Conservation (phyloP, 2,329 filamentous ascomycete species). For the Dothideomycetes sp. region DNA sequence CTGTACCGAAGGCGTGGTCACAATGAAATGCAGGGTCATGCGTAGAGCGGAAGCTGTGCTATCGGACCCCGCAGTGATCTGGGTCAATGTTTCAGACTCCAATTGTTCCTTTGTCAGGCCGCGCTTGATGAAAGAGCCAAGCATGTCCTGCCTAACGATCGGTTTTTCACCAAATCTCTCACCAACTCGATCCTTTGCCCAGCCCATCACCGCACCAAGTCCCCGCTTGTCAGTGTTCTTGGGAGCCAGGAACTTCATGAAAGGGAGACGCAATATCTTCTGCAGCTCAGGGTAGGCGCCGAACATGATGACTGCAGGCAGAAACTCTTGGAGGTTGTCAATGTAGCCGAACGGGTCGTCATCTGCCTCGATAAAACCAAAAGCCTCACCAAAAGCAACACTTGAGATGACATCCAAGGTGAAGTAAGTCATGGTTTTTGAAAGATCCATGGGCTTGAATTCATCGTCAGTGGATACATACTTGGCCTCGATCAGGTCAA, state of each 20-base stretch:
- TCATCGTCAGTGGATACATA: conserved; percentile 22
- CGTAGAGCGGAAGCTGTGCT: conserved; percentile 47
- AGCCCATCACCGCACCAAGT: conserved; percentile 26
- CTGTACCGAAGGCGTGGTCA: conserved; percentile 38
- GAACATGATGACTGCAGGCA: conserved; percentile 35
- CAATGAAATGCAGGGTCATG: conserved; percentile 40
- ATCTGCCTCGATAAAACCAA: conserved; percentile 40
- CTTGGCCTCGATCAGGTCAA: conserved; percentile 21
- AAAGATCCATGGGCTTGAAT: conserved; percentile 24
- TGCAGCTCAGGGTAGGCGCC: conserved; percentile 32
- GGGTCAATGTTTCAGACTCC: conserved; percentile 33
- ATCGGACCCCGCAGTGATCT: conserved; percentile 46
- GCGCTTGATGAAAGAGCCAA: conserved; percentile 40
- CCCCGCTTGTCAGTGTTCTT: conserved; percentile 35
- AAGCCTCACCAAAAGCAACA: conserved; percentile 31
- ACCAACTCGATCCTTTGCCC: conserved; percentile 35
- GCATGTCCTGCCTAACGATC: conserved; percentile 40
- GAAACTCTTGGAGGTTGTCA: conserved; percentile 28
- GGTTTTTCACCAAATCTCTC: conserved; percentile 35
- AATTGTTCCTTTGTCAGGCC: conserved; percentile 30
- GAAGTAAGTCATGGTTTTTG: conserved; percentile 26
- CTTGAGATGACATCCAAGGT: conserved; percentile 31
- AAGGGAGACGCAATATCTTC: conserved; percentile 28
- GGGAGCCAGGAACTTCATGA: conserved; percentile 32
- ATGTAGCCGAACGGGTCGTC: conserved; percentile 40